phyloP scores from a whole-genome alignment of 352 stramenopile genomes.

The Phytopythium vexans region DNA sequence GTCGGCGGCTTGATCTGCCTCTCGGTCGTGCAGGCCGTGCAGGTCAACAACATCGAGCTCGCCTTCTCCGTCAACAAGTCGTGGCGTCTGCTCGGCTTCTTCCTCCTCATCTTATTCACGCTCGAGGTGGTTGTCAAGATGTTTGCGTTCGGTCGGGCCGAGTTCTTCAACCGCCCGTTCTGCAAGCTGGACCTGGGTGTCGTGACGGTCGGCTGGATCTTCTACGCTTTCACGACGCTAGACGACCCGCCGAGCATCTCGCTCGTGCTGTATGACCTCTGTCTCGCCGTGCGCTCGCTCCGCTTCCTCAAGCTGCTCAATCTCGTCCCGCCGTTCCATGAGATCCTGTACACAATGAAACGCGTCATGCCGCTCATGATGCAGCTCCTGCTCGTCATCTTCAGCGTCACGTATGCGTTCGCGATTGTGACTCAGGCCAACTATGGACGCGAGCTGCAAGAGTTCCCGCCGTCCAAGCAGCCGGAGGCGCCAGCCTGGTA shows the following conservation, averaged over 20 bases:
- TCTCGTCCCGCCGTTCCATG: slow-evolving; percentile 77
- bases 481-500: slow-evolving; percentile 62
- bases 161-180: slow-evolving; percentile 79
- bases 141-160: slow-evolving; percentile 70
- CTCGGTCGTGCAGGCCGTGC: slow-evolving; percentile 72
- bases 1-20: slow-evolving; percentile 74
- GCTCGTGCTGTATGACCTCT: slow-evolving; percentile 75
- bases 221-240: slow-evolving; percentile 73
- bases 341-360: slow-evolving; percentile 85
- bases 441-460: slow-evolving; percentile 56
- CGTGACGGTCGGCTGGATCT: slow-evolving; percentile 70
- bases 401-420: slow-evolving; percentile 83
- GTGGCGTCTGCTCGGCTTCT: slow-evolving; percentile 71
- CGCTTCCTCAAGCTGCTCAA: slow-evolving; percentile 83
- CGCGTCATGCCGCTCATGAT: slow-evolving; percentile 75
- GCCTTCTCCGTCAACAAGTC: slow-evolving; percentile 72
- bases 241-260: slow-evolving; percentile 57
- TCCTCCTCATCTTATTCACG: slow-evolving; percentile 68
- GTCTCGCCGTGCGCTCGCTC: slow-evolving; percentile 68
- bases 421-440: slow-evolving; percentile 79
- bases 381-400: slow-evolving; percentile 78
- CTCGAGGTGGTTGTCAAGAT: slow-evolving; percentile 74
- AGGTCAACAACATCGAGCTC: slow-evolving; percentile 81
- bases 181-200: slow-evolving; percentile 76
- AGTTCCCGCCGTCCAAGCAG: slow-evolving; percentile 49